Evolutionary conservation across 2,329 filamentous ascomycete genomes (phyloP).

Genomic region (Periconia sp.): DNA sequence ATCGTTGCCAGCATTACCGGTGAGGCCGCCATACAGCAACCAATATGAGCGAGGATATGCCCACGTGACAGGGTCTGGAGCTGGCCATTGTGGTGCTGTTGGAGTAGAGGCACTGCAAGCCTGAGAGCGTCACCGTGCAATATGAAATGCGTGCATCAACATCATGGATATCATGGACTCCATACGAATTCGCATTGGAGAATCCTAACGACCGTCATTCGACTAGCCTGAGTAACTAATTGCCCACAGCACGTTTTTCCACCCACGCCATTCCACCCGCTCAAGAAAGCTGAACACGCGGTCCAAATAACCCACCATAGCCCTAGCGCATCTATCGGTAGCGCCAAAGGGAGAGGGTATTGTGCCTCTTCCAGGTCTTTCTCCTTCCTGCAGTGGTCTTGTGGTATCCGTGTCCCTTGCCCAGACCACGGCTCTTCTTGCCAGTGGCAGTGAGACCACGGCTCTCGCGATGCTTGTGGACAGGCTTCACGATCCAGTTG

Average conservation of each 20-base stretch:
- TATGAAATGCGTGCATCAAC: neutral
- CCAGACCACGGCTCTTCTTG: constrained; percentile 99
- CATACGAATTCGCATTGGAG: constrained; percentile 37
- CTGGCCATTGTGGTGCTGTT: neutral
- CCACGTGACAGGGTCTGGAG: neutral
- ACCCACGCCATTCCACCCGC: constrained; percentile 41
- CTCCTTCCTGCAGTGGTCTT: constrained; percentile 95
- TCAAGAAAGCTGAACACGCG: constrained; percentile 38
- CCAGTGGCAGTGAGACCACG: constrained; percentile 97
- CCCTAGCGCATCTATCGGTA: constrained; percentile 73
- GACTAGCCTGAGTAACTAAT: constrained; percentile 33
- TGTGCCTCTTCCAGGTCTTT: constrained; percentile 99
- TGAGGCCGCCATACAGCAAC: constrained; percentile 4
- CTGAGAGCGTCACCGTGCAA: neutral
- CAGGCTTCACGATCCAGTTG: constrained; percentile 99
- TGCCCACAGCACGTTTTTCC: constrained; percentile 41
- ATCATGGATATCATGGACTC: constrained; percentile 35
- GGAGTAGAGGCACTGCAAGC: neutral
- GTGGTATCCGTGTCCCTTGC: constrained; percentile 99
- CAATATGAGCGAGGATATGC: neutral
- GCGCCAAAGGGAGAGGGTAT: constrained; percentile 98
- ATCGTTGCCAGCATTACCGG: constrained; percentile 6
- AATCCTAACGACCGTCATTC: constrained; percentile 25
- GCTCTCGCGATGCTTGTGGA: constrained; percentile 99
- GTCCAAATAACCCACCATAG: constrained; percentile 34